Evolutionary conservation across 805 yeast species (phyloP).

Genomic region (Lachancea waltii): DNA sequence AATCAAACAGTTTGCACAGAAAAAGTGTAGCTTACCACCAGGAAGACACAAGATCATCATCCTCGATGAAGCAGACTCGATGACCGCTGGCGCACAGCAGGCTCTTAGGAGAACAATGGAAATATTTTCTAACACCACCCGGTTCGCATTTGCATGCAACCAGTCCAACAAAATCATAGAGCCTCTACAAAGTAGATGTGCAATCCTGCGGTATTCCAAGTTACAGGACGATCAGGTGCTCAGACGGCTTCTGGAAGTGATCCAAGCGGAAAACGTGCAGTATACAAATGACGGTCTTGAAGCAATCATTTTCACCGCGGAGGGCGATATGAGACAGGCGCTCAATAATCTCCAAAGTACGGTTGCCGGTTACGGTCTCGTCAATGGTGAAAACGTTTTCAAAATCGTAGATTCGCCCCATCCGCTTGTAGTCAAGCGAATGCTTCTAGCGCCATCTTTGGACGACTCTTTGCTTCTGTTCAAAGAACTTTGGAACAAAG

Average conservation of each 20-base stretch:
- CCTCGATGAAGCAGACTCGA: slow-evolving; percentile 91
- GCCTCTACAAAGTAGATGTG: slow-evolving; percentile 94
- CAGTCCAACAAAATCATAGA: slow-evolving; percentile 92
- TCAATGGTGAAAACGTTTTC: slow-evolving; percentile 88
- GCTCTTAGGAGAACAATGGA: slow-evolving; percentile 95
- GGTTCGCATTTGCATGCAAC: slow-evolving; percentile 98
- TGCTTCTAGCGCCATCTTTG: slow-evolving; percentile 50
- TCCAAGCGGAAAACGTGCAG: slow-evolving; percentile 62
- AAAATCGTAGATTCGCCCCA: slow-evolving; percentile 95
- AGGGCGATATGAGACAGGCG: slow-evolving; percentile 99
- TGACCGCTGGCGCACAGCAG: slow-evolving; percentile 96
- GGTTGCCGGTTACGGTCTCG: slow-evolving; percentile 86
- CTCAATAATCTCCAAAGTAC: slow-evolving; percentile 90
- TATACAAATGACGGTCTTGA: slow-evolving; percentile 86
- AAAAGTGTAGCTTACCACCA: slow-evolving; percentile 76
- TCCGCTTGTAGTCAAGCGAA: slow-evolving; percentile 73
- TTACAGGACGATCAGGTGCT: slow-evolving; percentile 81
- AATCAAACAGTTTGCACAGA: slow-evolving; percentile 94
- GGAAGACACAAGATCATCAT: slow-evolving; percentile 92
- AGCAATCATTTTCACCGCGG: slow-evolving; percentile 90
- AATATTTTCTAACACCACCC: slow-evolving; percentile 85
- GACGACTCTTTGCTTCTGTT: slow-evolving; percentile 63
- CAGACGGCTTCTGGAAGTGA: slow-evolving; percentile 64
- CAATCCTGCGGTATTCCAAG: slow-evolving; percentile 78
- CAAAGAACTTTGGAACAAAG: slow-evolving; percentile 70